Conservation (phyloP, 179 eudicot species). For the Camellia oleifera region DNA sequence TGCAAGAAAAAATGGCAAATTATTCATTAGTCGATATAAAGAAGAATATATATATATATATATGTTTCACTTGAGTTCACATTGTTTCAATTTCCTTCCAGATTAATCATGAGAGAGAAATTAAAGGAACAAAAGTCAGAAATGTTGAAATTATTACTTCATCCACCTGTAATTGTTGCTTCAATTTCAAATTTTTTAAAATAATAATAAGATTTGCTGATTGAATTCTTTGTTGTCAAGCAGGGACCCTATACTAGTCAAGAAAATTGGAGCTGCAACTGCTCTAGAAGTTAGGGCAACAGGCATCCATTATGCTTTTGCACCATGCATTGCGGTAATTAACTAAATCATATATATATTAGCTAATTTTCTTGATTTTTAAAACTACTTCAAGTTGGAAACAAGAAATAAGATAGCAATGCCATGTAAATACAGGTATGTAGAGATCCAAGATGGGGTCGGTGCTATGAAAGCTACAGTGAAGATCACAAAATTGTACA, state of each 20-base stretch:
- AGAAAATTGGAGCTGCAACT: slow-evolving; percentile 78
- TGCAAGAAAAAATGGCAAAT: too few relatives aligned
- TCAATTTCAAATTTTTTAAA: background rate
- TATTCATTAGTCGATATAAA: too few relatives aligned
- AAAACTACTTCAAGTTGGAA: background rate
- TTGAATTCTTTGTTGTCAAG: background rate
- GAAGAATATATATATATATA: too few relatives aligned
- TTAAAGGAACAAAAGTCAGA: background rate
- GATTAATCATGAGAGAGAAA: background rate
- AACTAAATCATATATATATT: background rate
- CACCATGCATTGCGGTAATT: slow-evolving; percentile 85
- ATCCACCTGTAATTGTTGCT: background rate
- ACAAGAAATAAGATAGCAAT: background rate
- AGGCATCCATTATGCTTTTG: slow-evolving; percentile 76
- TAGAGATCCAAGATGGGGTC: slow-evolving; percentile 94
- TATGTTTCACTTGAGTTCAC: too few relatives aligned
- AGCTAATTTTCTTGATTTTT: background rate
- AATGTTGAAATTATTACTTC: background rate
- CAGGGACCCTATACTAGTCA: slow-evolving; percentile 75
- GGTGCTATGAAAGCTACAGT: slow-evolving; percentile 87
- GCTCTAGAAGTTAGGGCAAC: slow-evolving; percentile 90
- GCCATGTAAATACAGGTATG: slow-evolving; percentile 48
- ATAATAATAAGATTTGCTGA: background rate
- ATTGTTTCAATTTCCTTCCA: too few relatives aligned
- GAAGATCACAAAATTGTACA: slow-evolving; percentile 73